These are phyloP conservation scores for Melampsora americana DNA, from an alignment of 1,284 basidiomycete genomes.

Conservation along the genomic window DNA sequence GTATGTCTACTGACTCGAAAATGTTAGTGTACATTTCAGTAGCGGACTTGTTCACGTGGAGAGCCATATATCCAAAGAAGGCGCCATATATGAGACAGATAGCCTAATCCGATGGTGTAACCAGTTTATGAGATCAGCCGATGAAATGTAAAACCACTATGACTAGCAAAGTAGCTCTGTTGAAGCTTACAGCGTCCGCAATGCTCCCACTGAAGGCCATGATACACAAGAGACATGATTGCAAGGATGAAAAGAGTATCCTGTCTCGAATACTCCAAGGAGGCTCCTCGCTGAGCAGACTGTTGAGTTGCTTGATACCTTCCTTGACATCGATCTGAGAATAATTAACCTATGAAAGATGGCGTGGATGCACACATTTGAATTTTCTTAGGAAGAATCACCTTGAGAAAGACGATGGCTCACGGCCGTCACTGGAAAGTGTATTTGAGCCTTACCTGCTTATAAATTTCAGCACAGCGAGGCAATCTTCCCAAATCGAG, in stretches of 20 bases:
- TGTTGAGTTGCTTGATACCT: background rate
- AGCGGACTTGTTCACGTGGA: background rate
- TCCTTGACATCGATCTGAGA: background rate
- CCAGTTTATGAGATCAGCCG: background rate
- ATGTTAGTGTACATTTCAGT: constrained; percentile 5
- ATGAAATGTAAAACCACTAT: background rate
- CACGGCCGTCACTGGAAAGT: too few relatives aligned
- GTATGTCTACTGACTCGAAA: background rate
- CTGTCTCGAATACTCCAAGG: background rate
- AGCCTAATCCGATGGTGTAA: background rate
- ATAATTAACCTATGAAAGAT: background rate
- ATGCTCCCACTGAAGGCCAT: constrained; percentile 6
- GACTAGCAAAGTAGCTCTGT: background rate
- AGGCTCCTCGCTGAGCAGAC: background rate
- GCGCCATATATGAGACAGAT: background rate
- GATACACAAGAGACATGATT: constrained; percentile 1
- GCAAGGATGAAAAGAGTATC: background rate
- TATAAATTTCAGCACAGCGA: constrained; percentile 3
- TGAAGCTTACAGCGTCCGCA: constrained; percentile 4
- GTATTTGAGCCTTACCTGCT: background rate
- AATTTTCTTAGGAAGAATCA: too few relatives aligned
- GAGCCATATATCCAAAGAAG: constrained; percentile 1
- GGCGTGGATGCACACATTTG: background rate
- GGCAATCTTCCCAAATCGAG: constrained; percentile 12
- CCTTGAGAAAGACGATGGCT: too few relatives aligned